Percentiles rank a stretch among this genome's conserved stretches.
phyloP scores from a whole-genome alignment of 148 eudicot species.

The Linanthus parryae region DNA sequence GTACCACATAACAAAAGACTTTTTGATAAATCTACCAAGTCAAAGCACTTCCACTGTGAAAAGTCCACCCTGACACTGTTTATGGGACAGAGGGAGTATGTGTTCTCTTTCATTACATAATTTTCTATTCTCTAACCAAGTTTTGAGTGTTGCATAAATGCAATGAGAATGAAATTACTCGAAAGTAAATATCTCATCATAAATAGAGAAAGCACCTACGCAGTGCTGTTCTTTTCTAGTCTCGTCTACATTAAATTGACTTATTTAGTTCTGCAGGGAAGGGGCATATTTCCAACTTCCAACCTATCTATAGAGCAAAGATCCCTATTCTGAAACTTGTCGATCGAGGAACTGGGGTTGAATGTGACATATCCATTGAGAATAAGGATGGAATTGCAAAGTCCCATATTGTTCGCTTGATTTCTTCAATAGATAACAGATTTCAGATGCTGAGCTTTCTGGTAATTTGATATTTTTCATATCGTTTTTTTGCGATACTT shows the following conservation, averaged over 20 bases:
- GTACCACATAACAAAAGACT: no score
- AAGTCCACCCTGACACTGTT: no score
- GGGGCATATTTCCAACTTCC: slow-evolving; percentile 54
- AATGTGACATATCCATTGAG: slow-evolving; percentile 92
- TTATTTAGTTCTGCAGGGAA: slow-evolving; percentile 29
- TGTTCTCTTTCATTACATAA: no score
- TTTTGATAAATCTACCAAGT: no score
- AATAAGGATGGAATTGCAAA: slow-evolving; percentile 77
- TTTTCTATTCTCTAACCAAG: no score
- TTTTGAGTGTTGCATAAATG: no score
- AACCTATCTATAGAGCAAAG: slow-evolving; percentile 56
- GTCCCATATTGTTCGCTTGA: slow-evolving; percentile 55
- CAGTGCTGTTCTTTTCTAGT: no score
- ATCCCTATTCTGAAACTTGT: slow-evolving; percentile 88
- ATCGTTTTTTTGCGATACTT: no score
- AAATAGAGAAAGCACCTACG: background rate
- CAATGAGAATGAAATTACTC: no score
- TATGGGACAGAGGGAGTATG: no score
- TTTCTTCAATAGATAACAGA: slow-evolving; percentile 74
- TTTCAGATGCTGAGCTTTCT: slow-evolving; percentile 74
- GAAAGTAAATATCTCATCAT: background rate
- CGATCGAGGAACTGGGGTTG: slow-evolving; percentile 75
- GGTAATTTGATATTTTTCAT: no score
- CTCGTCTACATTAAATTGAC: slow-evolving; percentile 14
- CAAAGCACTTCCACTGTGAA: no score